Conservation (phyloP, 768 basidiomycete genomes). For the Lactifluus rugatus region DNA sequence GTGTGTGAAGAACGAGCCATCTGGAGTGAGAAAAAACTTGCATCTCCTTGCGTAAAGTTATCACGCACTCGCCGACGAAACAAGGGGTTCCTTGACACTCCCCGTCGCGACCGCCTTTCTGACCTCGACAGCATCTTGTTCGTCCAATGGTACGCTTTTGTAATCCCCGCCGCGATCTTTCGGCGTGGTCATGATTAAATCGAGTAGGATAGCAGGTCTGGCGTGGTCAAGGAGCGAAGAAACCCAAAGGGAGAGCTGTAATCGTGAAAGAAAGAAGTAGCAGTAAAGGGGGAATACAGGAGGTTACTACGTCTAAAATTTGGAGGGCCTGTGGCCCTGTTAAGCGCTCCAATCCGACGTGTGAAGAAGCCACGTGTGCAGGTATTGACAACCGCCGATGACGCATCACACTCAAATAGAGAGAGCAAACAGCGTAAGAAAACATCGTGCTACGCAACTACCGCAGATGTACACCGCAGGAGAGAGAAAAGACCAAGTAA, state of each 20-base stretch:
- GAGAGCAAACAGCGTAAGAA: neutral
- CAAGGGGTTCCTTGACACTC: slow-evolving; percentile 23
- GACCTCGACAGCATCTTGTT: slow-evolving; percentile 42
- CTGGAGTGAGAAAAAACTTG: neutral
- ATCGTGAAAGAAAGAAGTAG: neutral
- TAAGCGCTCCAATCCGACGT: too few species aligned
- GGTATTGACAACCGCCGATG: neutral
- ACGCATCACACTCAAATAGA: neutral
- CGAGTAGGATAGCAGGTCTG: neutral
- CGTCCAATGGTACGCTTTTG: slow-evolving; percentile 20
- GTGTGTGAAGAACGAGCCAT: neutral
- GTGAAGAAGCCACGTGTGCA: neutral
- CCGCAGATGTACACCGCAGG: neutral
- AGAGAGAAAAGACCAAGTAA: neutral
- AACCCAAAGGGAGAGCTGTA: neutral
- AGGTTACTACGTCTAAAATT: neutral
- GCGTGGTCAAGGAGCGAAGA: neutral
- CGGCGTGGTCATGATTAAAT: slow-evolving; percentile 6
- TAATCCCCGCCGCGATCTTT: slow-evolving; percentile 20
- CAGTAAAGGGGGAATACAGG: neutral
- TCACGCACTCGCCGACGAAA: slow-evolving; percentile 26
- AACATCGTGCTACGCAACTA: neutral
- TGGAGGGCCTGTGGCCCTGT: too few species aligned
- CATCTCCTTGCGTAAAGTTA: neutral
- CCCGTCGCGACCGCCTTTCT: slow-evolving; percentile 43